Evolutionary conservation across 176 grass and related monocot genomes (phyloP), one percentile per base, ranked within the genome.

Genomic region (Ensete ventricosum): DNA sequence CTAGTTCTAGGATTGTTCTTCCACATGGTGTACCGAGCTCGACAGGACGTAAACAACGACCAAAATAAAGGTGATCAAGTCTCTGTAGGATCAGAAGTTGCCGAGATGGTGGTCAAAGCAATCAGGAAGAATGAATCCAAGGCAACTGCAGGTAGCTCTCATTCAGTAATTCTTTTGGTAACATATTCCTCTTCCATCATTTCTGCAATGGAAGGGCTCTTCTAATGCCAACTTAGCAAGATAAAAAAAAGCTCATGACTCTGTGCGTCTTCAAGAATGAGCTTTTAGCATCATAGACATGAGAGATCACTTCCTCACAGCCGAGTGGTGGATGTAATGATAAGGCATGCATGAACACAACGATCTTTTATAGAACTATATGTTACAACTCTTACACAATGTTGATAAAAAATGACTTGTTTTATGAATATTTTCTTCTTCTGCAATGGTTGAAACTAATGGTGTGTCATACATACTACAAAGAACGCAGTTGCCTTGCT

Each of bases 51-150:
- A 50, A 58, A 50, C 34, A 62, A 23, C 57, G 17, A 64, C 16
- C 10, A 76, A 76, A 63, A 49, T 49, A 59, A 58, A 49, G 25
- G 14, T 14, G 55, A 57, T 27, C 73, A 75, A 75, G 54, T 54
- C 29, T 60, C 14, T 60, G 12, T 58, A 49, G 73, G 26, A 48
- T 75, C 73, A 75, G 50, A 20, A 55, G 73, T 75, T 29, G 54
- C 55, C 64, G 74, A 76, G 25, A 51, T 76, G 57, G 27, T 76
- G 57, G 27, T 76, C 43, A 64, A 76, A 76, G 74, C 74, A 24
- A 63, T 64, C 7, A 58, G 43, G 8, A 48, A 62, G 14, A 51
- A 55, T 53, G 43, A 72, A 53, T 62, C 68, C 1, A 80, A 53
- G 17, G 26, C 55, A 17, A 62, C 22, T 76, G 17, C 58, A 76